Evolutionary conservation across 1,139 yeast species (phyloP), one percentile per base, ranked within the genome.

Genomic region (Scheffersomyces parashehatae): DNA sequence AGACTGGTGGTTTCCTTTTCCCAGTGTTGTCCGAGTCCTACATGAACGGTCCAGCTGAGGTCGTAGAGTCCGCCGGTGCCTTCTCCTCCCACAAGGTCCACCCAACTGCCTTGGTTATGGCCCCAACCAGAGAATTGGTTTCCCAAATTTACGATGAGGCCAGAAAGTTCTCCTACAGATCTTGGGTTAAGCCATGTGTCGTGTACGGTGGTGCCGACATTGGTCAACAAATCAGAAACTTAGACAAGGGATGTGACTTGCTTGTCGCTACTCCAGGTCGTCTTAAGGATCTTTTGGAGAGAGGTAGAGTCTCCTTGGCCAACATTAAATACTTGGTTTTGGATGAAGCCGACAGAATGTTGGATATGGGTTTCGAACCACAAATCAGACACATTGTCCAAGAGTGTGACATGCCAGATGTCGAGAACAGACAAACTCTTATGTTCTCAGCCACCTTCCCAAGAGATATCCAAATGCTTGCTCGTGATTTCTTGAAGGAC

Each of bases 301-400:
- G 97, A 76, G 97, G 98, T 62, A 79, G 84, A 63, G 88, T 93
- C 55, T 90, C 97, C 37, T 79, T 93, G 62, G 79, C 82, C 54
- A 89, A 88, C 74, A 90, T 93, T 72, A 89, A 88, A 70, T 93
- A 89, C 73, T 81, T 93, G 67, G 98, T 93, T 41, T 80, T 93
- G 55, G 99, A 93, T 73, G 99, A 93, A 80, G 99, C 99, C 64
- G 99, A 93, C 75, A 88, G 99, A 79, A 93, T 93, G 99, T 83
- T 93, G 75, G 99, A 93, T 84, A 93, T 93, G 99, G 99, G 99
- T 80, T 93, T 93, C 75, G 99, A 93, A 78, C 98, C 98, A 54
- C 99, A 93, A 79, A 93, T 93, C 65, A 88, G 99, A 81, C 88
- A 91, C 67, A 91, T 93, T 65, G 99, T 93, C 50, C 96, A 93